Base-by-base conservation (phyloP, 169 alveolate species). In the Plasmodium blacklocki region DNA sequence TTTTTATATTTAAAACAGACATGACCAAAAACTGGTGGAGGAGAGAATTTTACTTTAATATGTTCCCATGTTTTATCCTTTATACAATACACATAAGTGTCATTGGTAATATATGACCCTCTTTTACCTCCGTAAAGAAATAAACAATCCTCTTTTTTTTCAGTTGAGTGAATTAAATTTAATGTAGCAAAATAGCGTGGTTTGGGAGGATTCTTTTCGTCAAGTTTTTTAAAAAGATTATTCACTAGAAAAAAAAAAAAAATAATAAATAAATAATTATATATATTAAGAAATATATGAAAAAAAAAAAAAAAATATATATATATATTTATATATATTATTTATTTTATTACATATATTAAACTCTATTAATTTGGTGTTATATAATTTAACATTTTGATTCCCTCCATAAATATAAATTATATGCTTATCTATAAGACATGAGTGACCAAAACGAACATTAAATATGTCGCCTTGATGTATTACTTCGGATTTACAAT, bases 21-120 rank as follows among this genome's bases (percentile, higher is more conserved):
- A 59, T 85, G 92, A n/a, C 92, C 92, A 47, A 47, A 85, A 45
- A 85, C 9, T 4, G 87, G 92, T 2, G 92, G 92, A 1, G 92
- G 92, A 9, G 87, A 68, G 72, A 47, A 59, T 26, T 68, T 15
- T 8, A 43, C 47, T 9, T 85, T 50, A 9, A 85, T 15, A 9
- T 18, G 60, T 6, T 85, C 58, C 92, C 92, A 85, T 6, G 67
- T 59, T 3, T 60, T 62, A 32, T 71, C 72, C 59, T 29, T 71
- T 45, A 85, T 43, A 60, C 21, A 15, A 70, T 23, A 85, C 21
- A 85, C 15, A 71, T 47, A 85, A 18, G 92, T 85, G 66, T 71
- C 86, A n/a, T 85, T 85, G 18, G 92, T 85, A 56, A 85, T 71
- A 54, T 85, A 85, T 29, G 18, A 66, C 4, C 70, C 71, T 63